Evolutionary conservation across 768 basidiomycete species (phyloP).

Genomic region (Asterophora lycoperdoides): DNA sequence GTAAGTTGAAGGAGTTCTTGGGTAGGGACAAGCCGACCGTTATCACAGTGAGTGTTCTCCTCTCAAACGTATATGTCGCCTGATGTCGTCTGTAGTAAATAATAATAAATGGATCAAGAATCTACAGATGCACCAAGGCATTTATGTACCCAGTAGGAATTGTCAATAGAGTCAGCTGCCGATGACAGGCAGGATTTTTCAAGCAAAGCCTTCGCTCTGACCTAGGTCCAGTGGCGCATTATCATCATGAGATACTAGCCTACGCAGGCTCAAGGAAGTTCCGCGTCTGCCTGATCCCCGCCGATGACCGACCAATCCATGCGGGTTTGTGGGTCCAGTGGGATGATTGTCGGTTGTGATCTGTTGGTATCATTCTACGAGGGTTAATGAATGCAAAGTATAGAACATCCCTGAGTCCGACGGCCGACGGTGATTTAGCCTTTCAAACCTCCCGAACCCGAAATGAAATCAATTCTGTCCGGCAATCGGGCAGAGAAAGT

Average conservation of each 20-base stretch:
- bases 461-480: neutral
- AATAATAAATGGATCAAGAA: neutral
- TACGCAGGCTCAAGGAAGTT: too few species aligned
- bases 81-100: slow-evolving; percentile 1
- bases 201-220: too few species aligned
- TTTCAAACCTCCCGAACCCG: neutral
- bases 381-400: neutral
- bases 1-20: slow-evolving; percentile 82
- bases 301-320: neutral
- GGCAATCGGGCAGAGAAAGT: neutral
- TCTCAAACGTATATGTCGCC: neutral
- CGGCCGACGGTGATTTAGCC: neutral
- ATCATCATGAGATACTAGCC: too few species aligned
- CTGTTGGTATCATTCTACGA: neutral
- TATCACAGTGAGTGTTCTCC: slow-evolving; percentile 69
- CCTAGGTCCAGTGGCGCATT: too few species aligned
- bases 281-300: too few species aligned
- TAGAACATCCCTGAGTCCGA: neutral
- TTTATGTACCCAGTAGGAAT: neutral
- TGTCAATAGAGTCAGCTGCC: too few species aligned
- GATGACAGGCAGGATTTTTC: too few species aligned
- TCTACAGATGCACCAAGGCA: neutral
- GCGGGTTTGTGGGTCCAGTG: neutral
- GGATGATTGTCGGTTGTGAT: neutral
- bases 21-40: slow-evolving; percentile 91